Conservation (phyloP, 257 asterid species). For the Solanum rostratum region DNA sequence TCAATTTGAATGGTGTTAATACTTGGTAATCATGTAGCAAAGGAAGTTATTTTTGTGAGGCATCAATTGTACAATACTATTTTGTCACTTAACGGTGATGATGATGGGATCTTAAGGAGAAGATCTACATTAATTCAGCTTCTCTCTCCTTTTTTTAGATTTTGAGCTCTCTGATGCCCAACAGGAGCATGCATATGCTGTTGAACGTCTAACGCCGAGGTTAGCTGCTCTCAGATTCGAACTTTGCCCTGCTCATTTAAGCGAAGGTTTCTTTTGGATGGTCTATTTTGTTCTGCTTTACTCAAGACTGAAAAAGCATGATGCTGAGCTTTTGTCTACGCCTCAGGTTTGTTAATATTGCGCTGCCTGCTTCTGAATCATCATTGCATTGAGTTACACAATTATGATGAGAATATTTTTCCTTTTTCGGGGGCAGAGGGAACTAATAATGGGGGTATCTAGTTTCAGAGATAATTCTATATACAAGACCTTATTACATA, state of each 20-base stretch:
- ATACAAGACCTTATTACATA: neutral
- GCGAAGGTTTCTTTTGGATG: slow-evolving; percentile 93
- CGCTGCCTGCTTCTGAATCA: neutral
- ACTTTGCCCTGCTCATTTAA: slow-evolving; percentile 92
- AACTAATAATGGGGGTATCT: neutral
- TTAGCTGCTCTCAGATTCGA: slow-evolving; percentile 92
- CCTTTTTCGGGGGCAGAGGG: neutral
- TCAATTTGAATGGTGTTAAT: neutral
- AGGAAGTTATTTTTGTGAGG: neutral
- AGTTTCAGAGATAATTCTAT: neutral
- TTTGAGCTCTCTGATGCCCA: slow-evolving; percentile 73
- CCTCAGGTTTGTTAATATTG: slow-evolving; percentile 53
- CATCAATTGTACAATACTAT: neutral
- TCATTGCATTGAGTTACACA: neutral
- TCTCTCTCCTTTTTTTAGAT: slow-evolving; percentile 30
- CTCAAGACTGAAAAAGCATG: slow-evolving; percentile 73
- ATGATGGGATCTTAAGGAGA: neutral
- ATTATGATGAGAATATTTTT: neutral
- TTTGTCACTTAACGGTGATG: neutral
- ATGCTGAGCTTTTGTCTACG: slow-evolving; percentile 62
- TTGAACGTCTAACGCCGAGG: slow-evolving; percentile 74
- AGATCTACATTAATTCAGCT: neutral
- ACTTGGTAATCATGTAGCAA: neutral
- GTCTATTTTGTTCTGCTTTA: slow-evolving; percentile 91
- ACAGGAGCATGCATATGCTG: slow-evolving; percentile 63